Base-by-base conservation (phyloP, 2,329 filamentous ascomycete species). In the Emergomyces africanus region DNA sequence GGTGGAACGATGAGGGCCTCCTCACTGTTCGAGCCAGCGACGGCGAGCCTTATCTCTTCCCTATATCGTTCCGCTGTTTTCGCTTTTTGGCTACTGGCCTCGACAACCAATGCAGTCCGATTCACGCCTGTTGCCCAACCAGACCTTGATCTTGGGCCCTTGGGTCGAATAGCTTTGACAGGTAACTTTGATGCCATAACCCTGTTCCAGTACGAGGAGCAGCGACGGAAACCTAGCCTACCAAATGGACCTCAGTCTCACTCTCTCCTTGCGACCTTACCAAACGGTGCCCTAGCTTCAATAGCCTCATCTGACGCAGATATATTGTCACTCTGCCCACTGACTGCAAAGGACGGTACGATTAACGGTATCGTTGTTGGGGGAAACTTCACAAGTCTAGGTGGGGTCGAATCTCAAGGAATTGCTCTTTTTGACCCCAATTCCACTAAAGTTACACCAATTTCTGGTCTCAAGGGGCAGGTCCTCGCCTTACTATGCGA, bases 331-430 rank as follows among this genome's bases (percentile, higher is more conserved):
- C 94, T 99, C 88, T 99, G 94, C 76, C 77, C 86, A 23, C 89
- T 92, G 66, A 79, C 84, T 57, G 75, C 80, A 66, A 78, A 80
- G 60, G 81, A 89, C 71, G 87, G 88, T 64, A 81, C 79, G 5
- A 74, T 86, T 59, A 78, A 82, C n/a, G 86, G 87, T 46, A 82
- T 97, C 33, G 82, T 97, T 54, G 81, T 99, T 18, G 94, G 88
- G 59, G 94, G 94, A 54, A 97, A 97, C 76, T 99, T 99, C 71
- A 97, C 94, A 37, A 95, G 89, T 71, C 76, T 99, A 62, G 89
- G 86, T 61, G 85, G 85, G 60, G 80, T 86, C 59, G 77, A 88
- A 68, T 89, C 90, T 1, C 84, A 84, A 57, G 89, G 88, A 50
- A 83, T 95, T 59, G 94, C 91, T 28, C 72, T 95, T 53, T 90